A percentile compares a stretch with the other conserved stretches of the same genome.
Evolutionary conservation across 106 monocot genomes (phyloP).

Genomic region (Hemerocallis citrina): DNA sequence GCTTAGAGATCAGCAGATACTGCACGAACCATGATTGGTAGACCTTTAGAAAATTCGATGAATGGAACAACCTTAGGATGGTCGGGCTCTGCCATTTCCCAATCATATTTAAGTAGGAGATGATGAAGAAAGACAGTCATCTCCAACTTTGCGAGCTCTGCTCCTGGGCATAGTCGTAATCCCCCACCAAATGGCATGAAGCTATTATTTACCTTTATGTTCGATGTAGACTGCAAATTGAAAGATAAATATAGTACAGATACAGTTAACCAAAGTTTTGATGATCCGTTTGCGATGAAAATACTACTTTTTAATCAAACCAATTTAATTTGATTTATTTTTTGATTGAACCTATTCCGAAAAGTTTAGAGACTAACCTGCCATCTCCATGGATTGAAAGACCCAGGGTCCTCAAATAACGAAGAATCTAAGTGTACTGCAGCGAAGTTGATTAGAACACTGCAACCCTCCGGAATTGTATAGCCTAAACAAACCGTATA

Average conservation of each 20-base stretch:
- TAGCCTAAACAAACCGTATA: conserved; percentile 13
- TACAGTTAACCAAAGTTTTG: too few relatives aligned
- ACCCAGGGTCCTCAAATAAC: conserved; percentile 21
- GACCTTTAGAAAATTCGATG: conserved; percentile 1
- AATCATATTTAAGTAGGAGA: conserved; percentile 19
- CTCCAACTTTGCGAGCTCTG: conserved; percentile 27
- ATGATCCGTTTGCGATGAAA: too few relatives aligned
- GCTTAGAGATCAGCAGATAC: too few relatives aligned
- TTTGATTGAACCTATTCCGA: too few relatives aligned
- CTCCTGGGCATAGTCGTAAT: conserved; percentile 9
- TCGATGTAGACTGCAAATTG: conserved; percentile 7
- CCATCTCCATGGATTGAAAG: conserved; percentile 56
- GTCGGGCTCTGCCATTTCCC: conserved; percentile 13
- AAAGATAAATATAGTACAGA: background rate
- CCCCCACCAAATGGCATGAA: conserved; percentile 29
- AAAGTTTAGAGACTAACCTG: too few relatives aligned
- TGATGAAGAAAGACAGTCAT: conserved; percentile 26
- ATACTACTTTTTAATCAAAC: too few relatives aligned
- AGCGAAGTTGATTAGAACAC: conserved; percentile 26
- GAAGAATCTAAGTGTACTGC: conserved; percentile 42
- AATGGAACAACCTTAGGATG: conserved; percentile 4
- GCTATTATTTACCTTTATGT: background rate
- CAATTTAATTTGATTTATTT: too few relatives aligned
- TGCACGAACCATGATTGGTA: conserved; percentile 5
- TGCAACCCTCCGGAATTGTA: conserved; percentile 36